A percentile compares a stretch with the other conserved stretches of the same genome.
These are phyloP conservation scores for Annona squamosa DNA, from an alignment of 164 flowering plant genomes.

Conservation along the genomic window DNA sequence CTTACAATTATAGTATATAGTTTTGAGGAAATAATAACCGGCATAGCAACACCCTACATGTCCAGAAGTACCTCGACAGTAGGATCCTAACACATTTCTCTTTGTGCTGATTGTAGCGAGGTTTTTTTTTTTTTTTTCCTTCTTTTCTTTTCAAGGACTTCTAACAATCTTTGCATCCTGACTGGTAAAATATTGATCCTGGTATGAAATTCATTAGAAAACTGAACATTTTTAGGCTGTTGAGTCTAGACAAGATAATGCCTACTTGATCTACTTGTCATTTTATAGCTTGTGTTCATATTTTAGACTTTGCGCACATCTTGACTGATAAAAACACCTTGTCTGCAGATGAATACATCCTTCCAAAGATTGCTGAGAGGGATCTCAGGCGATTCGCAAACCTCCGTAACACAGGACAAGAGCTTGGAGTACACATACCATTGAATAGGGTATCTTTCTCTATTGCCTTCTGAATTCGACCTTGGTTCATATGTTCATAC, in stretches of 20 bases:
- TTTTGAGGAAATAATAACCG: too few relatives aligned
- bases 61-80: too few relatives aligned
- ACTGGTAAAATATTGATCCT: too few relatives aligned
- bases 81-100: too few relatives aligned
- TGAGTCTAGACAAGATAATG: not conserved
- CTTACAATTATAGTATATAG: too few relatives aligned
- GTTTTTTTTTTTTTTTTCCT: too few relatives aligned
- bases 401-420: conserved; percentile 50
- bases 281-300: not conserved
- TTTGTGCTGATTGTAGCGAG: too few relatives aligned
- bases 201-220: not conserved
- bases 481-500: not conserved
- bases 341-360: conserved; percentile 77
- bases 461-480: not conserved
- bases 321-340: not conserved
- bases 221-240: not conserved
- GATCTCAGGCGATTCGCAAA: conserved; percentile 69
- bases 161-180: too few relatives aligned
- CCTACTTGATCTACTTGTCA: not conserved
- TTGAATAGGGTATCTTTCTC: conserved; percentile 37
- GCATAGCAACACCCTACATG: too few relatives aligned
- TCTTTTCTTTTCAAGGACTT: too few relatives aligned
- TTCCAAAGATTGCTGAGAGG: conserved; percentile 91
- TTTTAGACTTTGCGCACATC: not conserved
- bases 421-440: conserved; percentile 45